These are phyloP conservation scores for Paramyrothecium roridum DNA, from an alignment of 2,329 filamentous ascomycete genomes.

Conservation along the genomic window DNA sequence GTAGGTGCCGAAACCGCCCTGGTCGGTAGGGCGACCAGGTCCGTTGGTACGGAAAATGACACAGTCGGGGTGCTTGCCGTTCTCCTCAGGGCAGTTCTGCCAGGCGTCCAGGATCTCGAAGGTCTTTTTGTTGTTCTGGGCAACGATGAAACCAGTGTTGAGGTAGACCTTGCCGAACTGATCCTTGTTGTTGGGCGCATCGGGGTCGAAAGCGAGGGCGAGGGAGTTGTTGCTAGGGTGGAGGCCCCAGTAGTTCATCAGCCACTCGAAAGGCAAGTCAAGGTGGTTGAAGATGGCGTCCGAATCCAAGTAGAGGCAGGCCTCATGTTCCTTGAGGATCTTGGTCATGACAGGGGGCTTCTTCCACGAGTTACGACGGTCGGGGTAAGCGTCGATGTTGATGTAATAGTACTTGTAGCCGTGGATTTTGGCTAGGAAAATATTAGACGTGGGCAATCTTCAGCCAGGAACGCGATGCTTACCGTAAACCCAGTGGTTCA, in stretches of 20 bases:
- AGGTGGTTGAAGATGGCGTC: conserved; percentile 41
- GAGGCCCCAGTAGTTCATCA: conserved; percentile 44
- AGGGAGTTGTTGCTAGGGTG: conserved; percentile 35
- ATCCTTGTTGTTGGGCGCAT: conserved; percentile 34
- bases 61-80: conserved; percentile 33
- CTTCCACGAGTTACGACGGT: conserved; percentile 44
- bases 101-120: conserved; percentile 47
- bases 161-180: conserved; percentile 36
- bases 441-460: conserved; percentile 3
- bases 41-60: conserved; percentile 30
- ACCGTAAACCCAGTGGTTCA: conserved; percentile 44
- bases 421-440: conserved; percentile 36
- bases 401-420: conserved; percentile 46
- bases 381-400: conserved; percentile 30
- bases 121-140: conserved; percentile 46
- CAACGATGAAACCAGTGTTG: conserved; percentile 52
- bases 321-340: conserved; percentile 39
- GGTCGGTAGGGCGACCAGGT: conserved; percentile 35
- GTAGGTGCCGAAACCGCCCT: conserved; percentile 40
- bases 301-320: conserved; percentile 41
- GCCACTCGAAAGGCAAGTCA: conserved; percentile 42
- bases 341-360: conserved; percentile 38
- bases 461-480: conserved; percentile 1
- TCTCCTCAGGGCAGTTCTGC: conserved; percentile 37
- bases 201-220: conserved; percentile 37